Evolutionary conservation across 2,329 filamentous ascomycete species (phyloP).

Genomic region (Paecilomyces sp.): DNA sequence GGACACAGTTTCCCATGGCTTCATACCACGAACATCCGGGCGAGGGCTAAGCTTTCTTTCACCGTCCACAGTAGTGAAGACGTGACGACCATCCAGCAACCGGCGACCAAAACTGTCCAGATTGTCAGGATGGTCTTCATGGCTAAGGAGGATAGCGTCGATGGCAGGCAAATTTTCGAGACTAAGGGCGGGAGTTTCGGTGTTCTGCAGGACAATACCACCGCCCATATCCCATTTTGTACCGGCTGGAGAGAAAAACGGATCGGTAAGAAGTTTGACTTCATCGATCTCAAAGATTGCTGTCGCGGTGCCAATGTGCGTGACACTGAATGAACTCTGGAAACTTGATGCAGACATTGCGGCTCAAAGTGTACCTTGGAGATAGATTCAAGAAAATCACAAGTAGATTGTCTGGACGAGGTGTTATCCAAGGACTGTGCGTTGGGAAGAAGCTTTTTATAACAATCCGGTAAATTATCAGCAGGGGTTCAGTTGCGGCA

Average conservation of each 20-base stretch:
- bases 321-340: conserved; percentile 17
- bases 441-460: no score
- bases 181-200: conserved; percentile 26
- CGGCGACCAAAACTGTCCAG: conserved; percentile 41
- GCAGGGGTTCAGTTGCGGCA: no score
- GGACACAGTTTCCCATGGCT: conserved; percentile 31
- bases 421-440: no score
- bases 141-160: conserved; percentile 44
- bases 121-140: conserved; percentile 47
- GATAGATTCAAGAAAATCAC: no score
- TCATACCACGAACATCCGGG: conserved; percentile 34
- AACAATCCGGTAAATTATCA: no score
- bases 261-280: conserved; percentile 40
- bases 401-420: no score
- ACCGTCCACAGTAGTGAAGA: conserved; percentile 42
- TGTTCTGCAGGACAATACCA: conserved; percentile 18
- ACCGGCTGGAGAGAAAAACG: conserved; percentile 38
- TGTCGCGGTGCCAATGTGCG: conserved; percentile 44
- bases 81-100: conserved; percentile 40
- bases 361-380: no score
- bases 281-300: conserved; percentile 40
- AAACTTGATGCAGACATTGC: no score
- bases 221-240: conserved; percentile 24
- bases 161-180: conserved; percentile 38
- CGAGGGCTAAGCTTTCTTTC: conserved; percentile 38